Percentiles rank a stretch among this genome's conserved stretches.
phyloP scores from a whole-genome alignment of 2,329 filamentous ascomycete species.

The Magnaporthales sp. region DNA sequence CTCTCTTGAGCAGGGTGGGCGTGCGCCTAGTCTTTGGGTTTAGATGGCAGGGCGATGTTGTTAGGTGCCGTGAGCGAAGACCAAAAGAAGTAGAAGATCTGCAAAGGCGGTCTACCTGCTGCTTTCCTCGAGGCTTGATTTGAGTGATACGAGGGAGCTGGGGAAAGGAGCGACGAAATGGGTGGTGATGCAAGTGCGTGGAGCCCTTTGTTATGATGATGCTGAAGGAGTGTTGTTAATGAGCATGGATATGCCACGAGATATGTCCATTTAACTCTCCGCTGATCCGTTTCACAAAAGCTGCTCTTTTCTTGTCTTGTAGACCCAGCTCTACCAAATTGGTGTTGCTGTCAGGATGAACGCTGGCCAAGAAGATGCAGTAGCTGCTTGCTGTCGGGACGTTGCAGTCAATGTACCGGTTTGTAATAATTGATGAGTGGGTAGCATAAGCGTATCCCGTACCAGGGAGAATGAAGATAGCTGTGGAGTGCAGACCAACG shows the following conservation, averaged over 20 bases:
- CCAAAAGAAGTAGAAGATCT: constrained; percentile 3
- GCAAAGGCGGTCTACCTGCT: constrained; percentile 3
- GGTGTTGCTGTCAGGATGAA: not conserved
- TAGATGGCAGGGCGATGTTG: not conserved
- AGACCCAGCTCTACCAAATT: not conserved
- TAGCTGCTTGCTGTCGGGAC: not conserved
- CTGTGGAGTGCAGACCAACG: not conserved
- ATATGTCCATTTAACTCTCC: constrained; percentile 1
- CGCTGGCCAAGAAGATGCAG: not conserved
- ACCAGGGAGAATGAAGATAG: not conserved
- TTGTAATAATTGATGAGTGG: not conserved
- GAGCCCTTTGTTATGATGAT: not conserved
- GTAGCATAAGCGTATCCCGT: not conserved
- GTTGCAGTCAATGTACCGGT: not conserved
- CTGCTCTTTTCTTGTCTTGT: not conserved
- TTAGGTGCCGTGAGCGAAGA: constrained; percentile 2
- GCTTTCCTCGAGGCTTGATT: not conserved
- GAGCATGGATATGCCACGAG: not conserved
- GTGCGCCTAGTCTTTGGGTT: not conserved
- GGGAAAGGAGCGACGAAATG: not conserved
- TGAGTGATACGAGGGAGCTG: not conserved
- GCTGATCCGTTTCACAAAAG: constrained; percentile 1
- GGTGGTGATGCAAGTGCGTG: not conserved
- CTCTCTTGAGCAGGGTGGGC: not conserved
- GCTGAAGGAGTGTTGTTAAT: not conserved